Evolutionary conservation across 192 early-diverging fungal genomes (phyloP), one percentile per base, ranked within the genome.

Genomic region (Umbelopsis vinacea): DNA sequence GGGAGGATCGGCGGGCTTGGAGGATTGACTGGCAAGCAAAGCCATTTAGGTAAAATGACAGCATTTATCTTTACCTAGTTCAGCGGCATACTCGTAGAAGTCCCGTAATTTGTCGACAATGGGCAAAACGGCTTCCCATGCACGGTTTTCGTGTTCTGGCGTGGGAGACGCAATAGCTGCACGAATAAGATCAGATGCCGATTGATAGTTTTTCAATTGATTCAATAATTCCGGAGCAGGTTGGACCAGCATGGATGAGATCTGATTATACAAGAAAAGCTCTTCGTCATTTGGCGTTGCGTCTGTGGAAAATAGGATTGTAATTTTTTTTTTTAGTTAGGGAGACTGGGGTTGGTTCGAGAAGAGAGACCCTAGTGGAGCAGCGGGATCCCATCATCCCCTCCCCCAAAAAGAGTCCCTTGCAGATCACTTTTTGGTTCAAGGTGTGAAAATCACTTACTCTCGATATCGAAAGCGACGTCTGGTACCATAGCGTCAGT

Each of bases 161-260:
- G 88, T 90, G 14, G 96, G 96, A 33, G 83, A 81, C 23, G 91
- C 89, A 70, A 99, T 96, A 40, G 97, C 97, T 85, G 90, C 77
- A 35, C 93, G 86, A 75, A 95, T 95, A 67, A 85, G 81, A 15
- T 93, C 91, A 57, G 88, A 87, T 78, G 89, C 91, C 35, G 89
- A 87, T 24, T 77, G 73, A 80, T 95, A 95, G 11, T 60, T 71
- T 57, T 82, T 45, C 29, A 95, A 79, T 14, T 80, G 66, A 19
- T 90, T 78, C 63, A 93, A 77, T 35, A 89, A 75, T 29, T 73
- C 74, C 29, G 78, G 70, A 21, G 87, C 81, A 48, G 85, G 88
- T 66, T 81, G 76, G 66, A 76, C 71, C 45, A 92, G 78, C 52
- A 89, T 70, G 22, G 79, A 63, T 45, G 79, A 84, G 19, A 91